Percentiles rank a stretch among this genome's conserved stretches.
phyloP scores from a whole-genome alignment of 2,329 filamentous ascomycete genomes.

The Incumbomyces delicatus region DNA sequence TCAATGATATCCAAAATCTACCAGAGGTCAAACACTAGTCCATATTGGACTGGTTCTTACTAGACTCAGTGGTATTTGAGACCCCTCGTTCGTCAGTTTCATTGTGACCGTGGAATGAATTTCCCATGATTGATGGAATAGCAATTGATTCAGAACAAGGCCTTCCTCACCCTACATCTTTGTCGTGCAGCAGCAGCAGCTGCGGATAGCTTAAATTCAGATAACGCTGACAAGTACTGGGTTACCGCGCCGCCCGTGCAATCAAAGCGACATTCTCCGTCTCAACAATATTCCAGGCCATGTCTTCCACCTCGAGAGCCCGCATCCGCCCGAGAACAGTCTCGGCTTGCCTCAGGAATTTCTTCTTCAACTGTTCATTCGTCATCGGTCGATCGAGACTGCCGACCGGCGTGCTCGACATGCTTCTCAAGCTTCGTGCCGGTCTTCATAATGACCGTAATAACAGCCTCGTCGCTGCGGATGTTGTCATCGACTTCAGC shows the following conservation, averaged over 20 bases:
- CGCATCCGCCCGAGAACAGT: conserved; percentile 32
- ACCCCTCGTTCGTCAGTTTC: too few relatives aligned
- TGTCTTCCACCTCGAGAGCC: conserved; percentile 13
- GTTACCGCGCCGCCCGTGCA: neutral
- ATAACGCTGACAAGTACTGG: too few relatives aligned
- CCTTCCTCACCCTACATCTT: too few relatives aligned
- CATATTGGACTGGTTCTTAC: too few relatives aligned
- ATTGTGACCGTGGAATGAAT: too few relatives aligned
- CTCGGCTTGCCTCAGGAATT: conserved; percentile 41
- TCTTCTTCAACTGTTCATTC: conserved; percentile 36
- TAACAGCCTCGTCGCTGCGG: conserved; percentile 33
- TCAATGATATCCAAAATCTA: too few relatives aligned
- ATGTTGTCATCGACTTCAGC: conserved; percentile 34
- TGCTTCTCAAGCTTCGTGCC: conserved; percentile 34
- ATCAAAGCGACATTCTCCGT: neutral
- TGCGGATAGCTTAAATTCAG: too few relatives aligned
- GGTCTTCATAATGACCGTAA: conserved; percentile 30
- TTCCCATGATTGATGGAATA: too few relatives aligned
- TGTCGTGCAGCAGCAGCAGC: too few relatives aligned
- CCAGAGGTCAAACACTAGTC: too few relatives aligned
- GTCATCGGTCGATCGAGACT: conserved; percentile 41
- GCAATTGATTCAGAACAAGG: too few relatives aligned
- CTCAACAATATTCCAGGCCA: conserved; percentile 1
- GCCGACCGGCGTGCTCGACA: conserved; percentile 42
- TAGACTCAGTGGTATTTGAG: too few relatives aligned